Base-by-base conservation (phyloP, 495 filamentous ascomycete genomes). In the Neurospora intermedia region DNA sequence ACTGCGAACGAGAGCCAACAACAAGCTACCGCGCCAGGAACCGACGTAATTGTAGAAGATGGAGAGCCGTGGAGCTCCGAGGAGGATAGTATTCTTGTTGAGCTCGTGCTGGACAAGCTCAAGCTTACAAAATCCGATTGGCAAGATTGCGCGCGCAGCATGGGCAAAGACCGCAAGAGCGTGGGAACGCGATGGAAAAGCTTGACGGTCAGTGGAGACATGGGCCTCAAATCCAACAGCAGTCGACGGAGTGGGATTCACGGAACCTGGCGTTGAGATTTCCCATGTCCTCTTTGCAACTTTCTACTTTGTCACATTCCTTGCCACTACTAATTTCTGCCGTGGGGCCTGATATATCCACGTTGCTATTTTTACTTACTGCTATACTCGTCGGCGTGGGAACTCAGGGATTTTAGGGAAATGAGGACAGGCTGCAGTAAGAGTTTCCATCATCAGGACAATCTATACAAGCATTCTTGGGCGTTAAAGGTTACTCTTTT, bases 61-160 rank as follows among this genome's bases (percentile, higher is more conserved):
- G 84, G 85, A 35, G 77, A 83, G 69, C 76, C 78, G 16, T 93
- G 91, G 91, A 87, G 88, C 46, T 83, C 85, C 6, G 88, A 90
- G 69, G 90, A 94, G 75, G 92, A 94, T 79, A 83, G 90, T 70
- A 86, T 89, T 31, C 84, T 95, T 6, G 87, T 94, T 35, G 88
- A 92, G 77, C 82, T 93, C 39, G 91, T 94, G 42, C 84, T 94
- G 3, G 89, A 91, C 77, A 94, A 93, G 78, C 86, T 94, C 69
- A 88, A 88, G 74, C 88, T 94, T 35, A 88, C 88, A 54, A 90
- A 89, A 79, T 87, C 84, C 71, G 91, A 94, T 72, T 94, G 91
- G 92, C 90, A 93, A 69, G 91, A 94, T 73, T 94, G 92, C 82
- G 92, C 92, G 71, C 84, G 87, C 62, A 87, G 83, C 75, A 84